Percentiles rank a stretch among this genome's conserved stretches.
phyloP scores from a whole-genome alignment of 2,329 filamentous ascomycete genomes.

The Beauveria medogensis region DNA sequence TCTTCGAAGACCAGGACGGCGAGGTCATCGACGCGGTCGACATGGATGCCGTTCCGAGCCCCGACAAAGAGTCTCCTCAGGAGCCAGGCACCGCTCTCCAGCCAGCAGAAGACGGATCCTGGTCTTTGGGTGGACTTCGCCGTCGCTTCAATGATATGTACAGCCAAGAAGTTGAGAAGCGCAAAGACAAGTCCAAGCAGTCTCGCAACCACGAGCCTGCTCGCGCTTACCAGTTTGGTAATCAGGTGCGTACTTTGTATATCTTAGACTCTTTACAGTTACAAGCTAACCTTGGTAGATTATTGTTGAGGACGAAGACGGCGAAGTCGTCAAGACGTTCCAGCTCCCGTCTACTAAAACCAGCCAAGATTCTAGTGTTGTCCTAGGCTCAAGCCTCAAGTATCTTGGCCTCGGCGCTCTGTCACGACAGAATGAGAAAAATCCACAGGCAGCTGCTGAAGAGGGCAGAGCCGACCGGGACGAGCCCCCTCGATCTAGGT shows the following conservation, averaged over 20 bases:
- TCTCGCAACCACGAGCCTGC: constrained; percentile 60
- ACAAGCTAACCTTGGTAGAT: constrained; percentile 44
- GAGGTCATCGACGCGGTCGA: constrained; percentile 62
- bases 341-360: constrained; percentile 56
- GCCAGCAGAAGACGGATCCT: constrained; percentile 15
- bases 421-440: constrained; percentile 32
- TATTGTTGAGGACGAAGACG: constrained; percentile 80
- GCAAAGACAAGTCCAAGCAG: constrained; percentile 50
- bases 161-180: constrained; percentile 52
- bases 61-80: constrained; percentile 11
- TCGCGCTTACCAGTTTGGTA: constrained; percentile 79
- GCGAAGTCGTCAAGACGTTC: constrained; percentile 79
- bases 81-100: background rate
- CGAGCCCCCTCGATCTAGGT: constrained; percentile 12
- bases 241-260: constrained; percentile 47
- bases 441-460: constrained; percentile 21
- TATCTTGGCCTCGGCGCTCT: constrained; percentile 45
- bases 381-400: constrained; percentile 40
- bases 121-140: constrained; percentile 35
- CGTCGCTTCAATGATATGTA: constrained; percentile 44
- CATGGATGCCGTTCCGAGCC: constrained; percentile 4
- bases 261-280: background rate
- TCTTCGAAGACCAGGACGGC: constrained; percentile 80
- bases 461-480: constrained; percentile 24
- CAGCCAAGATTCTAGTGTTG: constrained; percentile 29